phyloP scores from a whole-genome alignment of 1,139 yeast species.

The Yamadazyma spencermartinsiae region DNA sequence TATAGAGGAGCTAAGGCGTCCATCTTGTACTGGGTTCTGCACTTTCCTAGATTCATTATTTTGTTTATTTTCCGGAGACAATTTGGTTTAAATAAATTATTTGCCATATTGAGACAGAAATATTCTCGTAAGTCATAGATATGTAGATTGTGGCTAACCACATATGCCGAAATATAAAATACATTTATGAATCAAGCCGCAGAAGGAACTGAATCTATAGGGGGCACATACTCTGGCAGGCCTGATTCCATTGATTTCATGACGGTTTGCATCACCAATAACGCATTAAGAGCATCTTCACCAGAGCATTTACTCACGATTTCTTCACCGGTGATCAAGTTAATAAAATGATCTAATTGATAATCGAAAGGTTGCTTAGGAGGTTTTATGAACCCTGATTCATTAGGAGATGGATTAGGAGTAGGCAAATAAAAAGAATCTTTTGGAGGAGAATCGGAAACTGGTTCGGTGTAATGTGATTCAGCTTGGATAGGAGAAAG shows the following conservation, averaged over 20 bases:
- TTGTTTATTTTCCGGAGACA: slow-evolving; percentile 45
- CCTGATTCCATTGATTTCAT: slow-evolving; percentile 36
- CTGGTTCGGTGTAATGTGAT: not conserved
- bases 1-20: slow-evolving; percentile 58
- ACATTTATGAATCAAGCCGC: not conserved
- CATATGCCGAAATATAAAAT: not conserved
- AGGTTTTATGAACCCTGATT: slow-evolving; percentile 20
- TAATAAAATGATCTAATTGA: slow-evolving; percentile 37
- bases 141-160: not conserved
- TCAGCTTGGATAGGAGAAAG: not conserved
- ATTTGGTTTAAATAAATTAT: slow-evolving; percentile 46
- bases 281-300: slow-evolving; percentile 41
- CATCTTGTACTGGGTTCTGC: slow-evolving; percentile 30
- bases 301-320: slow-evolving; percentile 36
- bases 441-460: not conserved
- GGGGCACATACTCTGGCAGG: slow-evolving; percentile 31
- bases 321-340: slow-evolving; percentile 35
- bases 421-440: slow-evolving; percentile 10
- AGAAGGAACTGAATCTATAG: slow-evolving; percentile 9
- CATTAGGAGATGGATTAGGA: slow-evolving; percentile 13
- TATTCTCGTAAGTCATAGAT: slow-evolving; percentile 4
- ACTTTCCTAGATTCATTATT: slow-evolving; percentile 51
- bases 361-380: slow-evolving; percentile 31
- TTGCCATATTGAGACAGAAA: slow-evolving; percentile 16
- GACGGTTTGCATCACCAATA: slow-evolving; percentile 44